Base-by-base conservation (phyloP, 108 stramenopile species). In the Cyclotella distinguenda region DNA sequence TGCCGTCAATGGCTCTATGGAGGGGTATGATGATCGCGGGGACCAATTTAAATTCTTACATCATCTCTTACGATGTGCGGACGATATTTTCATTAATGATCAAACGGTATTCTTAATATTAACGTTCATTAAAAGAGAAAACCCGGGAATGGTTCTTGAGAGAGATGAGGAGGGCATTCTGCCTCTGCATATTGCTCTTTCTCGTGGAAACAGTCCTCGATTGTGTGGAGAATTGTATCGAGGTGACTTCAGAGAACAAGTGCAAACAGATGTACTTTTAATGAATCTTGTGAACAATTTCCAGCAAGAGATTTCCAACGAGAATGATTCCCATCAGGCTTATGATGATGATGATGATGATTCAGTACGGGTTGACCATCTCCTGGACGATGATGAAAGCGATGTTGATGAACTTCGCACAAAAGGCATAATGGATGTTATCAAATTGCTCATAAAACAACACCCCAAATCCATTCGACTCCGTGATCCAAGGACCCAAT, bases 171-270 rank as follows among this genome's bases (percentile, higher is more conserved):
- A 44, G 19, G 74, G 74, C 6, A 61, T 49, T 43, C 49, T 74
- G 19, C 77, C 77, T 5, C 26, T 78, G 3, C 77, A 78, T 35
- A 78, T 78, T 40, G 77, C 72, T 31, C 67, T 66, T 38, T 65
- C 66, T n/a, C n/a, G n/a, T 31, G 74, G 74, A 15, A 47, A 48
- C 2, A 53, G 60, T 13, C 43, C 67, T 10, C 19, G 62, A 3
- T 25, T 11, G 18, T 15, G 22, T 39, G 34, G 38, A 12, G 21
- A 36, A 32, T 55, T 48, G 13, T 64, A 54, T 23, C 60, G 60
- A n/a, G n/a, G n/a, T n/a, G n/a, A n/a, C n/a, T n/a, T n/a, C n/a
- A n/a, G n/a, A n/a, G n/a, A n/a, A n/a, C n/a, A n/a, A n/a, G n/a
- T n/a, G n/a, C n/a, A n/a, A n/a, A n/a, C n/a, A n/a, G n/a, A n/a